Conservation (phyloP, 177 flowering plant species). For the Tripterygium wilfordii region DNA sequence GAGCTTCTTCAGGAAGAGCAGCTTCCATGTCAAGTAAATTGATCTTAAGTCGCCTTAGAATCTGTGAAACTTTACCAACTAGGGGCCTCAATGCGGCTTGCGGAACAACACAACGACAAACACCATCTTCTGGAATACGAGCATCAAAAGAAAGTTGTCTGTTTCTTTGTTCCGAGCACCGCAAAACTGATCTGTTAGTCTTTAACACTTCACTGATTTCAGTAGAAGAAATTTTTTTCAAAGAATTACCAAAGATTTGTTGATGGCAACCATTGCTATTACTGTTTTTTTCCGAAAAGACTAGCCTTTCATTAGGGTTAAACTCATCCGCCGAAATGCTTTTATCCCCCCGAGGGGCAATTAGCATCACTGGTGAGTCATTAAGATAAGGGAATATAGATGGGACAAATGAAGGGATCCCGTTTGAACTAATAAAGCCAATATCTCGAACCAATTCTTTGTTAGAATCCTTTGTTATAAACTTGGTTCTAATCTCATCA, state of each 20-base stretch:
- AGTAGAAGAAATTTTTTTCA: constrained; percentile 11
- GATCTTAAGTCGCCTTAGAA: constrained; percentile 67
- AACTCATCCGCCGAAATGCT: constrained; percentile 10
- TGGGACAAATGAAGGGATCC: constrained; percentile 58
- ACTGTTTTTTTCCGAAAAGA: constrained; percentile 11
- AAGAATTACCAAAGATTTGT: constrained; percentile 6
- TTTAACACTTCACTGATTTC: constrained; percentile 10
- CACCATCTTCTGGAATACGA: constrained; percentile 12
- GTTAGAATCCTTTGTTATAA: constrained; percentile 54
- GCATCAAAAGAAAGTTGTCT: constrained; percentile 8
- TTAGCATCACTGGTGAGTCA: constrained; percentile 35
- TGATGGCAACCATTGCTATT: constrained; percentile 3
- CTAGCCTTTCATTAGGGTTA: constrained; percentile 9
- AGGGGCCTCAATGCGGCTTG: constrained; percentile 64
- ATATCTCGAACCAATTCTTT: constrained; percentile 65
- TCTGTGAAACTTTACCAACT: constrained; percentile 53
- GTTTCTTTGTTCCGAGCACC: constrained; percentile 16
- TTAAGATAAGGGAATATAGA: constrained; percentile 31
- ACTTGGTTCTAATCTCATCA: constrained; percentile 63
- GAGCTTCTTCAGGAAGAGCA: constrained; percentile 71
- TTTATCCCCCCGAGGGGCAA: constrained; percentile 13
- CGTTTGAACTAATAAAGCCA: constrained; percentile 74
- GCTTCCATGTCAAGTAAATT: constrained; percentile 93
- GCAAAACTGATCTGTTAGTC: constrained; percentile 13
- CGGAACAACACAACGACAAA: constrained; percentile 44